Conservation (phyloP, 306 rosid species). For the Malus sylvestris region DNA sequence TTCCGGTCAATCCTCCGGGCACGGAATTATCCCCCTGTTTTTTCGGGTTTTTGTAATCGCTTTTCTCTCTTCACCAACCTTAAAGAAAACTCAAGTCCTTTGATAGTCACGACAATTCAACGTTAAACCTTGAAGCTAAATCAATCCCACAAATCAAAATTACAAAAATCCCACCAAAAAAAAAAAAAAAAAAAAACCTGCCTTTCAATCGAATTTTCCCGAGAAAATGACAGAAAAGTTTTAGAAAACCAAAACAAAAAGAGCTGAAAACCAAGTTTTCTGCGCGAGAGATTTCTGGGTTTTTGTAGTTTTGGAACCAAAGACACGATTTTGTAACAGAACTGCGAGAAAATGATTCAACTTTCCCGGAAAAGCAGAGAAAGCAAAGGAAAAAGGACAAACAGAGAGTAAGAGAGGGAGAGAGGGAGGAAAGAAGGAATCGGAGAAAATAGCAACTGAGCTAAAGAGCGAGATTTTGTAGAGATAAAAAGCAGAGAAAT, state of each 20-base stretch:
- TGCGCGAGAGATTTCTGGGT: neutral
- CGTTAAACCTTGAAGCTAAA: constrained; percentile 36
- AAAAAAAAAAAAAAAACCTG: neutral
- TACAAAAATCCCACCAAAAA: neutral
- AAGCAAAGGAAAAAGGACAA: neutral
- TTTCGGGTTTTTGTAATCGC: neutral
- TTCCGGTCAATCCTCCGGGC: constrained; percentile 10
- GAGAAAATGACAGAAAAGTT: neutral
- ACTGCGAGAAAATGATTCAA: neutral
- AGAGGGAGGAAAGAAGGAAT: neutral
- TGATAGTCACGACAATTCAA: constrained; percentile 15
- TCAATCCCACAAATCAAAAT: constrained; percentile 17
- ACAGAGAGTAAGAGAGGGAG: neutral
- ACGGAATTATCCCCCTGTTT: neutral
- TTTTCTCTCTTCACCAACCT: constrained; percentile 26
- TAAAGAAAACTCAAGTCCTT: constrained; percentile 49
- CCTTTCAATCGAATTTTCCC: constrained; percentile 1
- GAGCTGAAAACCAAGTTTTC: neutral
- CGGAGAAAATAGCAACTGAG: constrained; percentile 1
- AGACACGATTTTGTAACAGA: neutral
- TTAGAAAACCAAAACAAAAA: neutral
- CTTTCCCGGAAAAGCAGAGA: constrained; percentile 22
- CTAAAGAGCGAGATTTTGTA: neutral
- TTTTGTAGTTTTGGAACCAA: neutral
- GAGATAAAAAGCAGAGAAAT: neutral